Percentiles rank a stretch among this genome's conserved stretches.
Conservation (phyloP, 2,329 filamentous ascomycete genomes). For the Colletotrichum brevisporum region DNA sequence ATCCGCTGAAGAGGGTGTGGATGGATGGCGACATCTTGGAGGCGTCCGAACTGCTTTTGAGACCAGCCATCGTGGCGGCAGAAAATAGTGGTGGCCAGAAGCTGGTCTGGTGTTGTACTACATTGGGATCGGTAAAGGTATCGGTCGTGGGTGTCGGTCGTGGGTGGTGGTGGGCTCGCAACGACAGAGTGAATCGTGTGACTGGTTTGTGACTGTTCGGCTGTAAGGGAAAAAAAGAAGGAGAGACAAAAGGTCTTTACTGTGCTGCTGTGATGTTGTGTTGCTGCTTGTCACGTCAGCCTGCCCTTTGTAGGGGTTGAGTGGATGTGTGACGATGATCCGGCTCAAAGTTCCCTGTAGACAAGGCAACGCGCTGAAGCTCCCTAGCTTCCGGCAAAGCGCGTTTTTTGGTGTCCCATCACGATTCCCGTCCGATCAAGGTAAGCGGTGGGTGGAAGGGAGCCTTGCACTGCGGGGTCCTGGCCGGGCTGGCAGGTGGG, state of each 20-base stretch:
- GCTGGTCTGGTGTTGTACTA: background rate
- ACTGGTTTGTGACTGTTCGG: background rate
- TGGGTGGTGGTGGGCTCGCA: too few relatives aligned
- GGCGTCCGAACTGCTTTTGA: slow-evolving; percentile 25
- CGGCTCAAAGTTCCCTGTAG: background rate
- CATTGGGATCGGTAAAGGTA: slow-evolving; percentile 2
- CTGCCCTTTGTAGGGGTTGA: background rate
- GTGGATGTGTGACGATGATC: background rate
- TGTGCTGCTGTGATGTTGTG: background rate
- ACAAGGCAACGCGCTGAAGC: background rate
- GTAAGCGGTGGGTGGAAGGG: background rate
- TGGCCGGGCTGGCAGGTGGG: slow-evolving; percentile 16
- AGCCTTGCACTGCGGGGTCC: slow-evolving; percentile 33
- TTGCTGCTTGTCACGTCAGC: background rate
- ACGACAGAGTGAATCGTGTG: too few relatives aligned
- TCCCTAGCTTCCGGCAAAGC: background rate
- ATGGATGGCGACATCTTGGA: slow-evolving; percentile 5
- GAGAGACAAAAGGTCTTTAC: background rate
- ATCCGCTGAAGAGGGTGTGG: slow-evolving; percentile 1
- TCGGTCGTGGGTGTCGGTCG: too few relatives aligned
- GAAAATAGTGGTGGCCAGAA: background rate
- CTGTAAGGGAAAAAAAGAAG: background rate
- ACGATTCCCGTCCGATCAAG: background rate
- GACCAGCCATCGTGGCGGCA: slow-evolving; percentile 13
- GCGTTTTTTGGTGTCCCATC: slow-evolving; percentile 26